Evolutionary conservation across 768 basidiomycete genomes (phyloP).

Genomic region (Suillus decipiens): DNA sequence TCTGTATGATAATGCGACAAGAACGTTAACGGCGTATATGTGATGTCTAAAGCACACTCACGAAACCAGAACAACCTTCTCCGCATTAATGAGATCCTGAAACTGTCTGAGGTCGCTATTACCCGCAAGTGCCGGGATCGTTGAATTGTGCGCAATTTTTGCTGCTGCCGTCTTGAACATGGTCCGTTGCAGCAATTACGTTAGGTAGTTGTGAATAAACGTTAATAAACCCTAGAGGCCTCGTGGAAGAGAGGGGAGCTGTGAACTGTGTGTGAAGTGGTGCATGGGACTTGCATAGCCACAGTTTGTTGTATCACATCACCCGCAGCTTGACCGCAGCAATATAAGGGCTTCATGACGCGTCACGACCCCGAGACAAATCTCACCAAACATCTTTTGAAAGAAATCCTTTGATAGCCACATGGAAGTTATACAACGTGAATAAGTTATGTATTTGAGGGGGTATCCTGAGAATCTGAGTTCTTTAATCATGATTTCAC

Average conservation of each 20-base stretch:
- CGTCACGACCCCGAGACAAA: neutral
- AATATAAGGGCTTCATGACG: neutral
- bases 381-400: neutral
- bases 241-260: neutral
- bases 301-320: neutral
- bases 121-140: slow-evolving; percentile 65
- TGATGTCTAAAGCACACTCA: slow-evolving; percentile 37
- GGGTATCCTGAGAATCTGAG: neutral
- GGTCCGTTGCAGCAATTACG: neutral
- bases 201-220: neutral
- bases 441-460: slow-evolving; percentile 2
- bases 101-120: slow-evolving; percentile 81
- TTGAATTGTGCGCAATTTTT: slow-evolving; percentile 88
- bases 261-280: neutral
- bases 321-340: neutral
- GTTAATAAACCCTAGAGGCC: neutral
- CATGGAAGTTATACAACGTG: slow-evolving; percentile 6
- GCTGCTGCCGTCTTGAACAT: slow-evolving; percentile 83
- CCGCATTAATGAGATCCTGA: slow-evolving; percentile 87
- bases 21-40: neutral
- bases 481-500: slow-evolving; percentile 6
- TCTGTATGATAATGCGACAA: slow-evolving; percentile 33
- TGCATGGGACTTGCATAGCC: slow-evolving; percentile 2
- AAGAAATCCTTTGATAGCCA: neutral
- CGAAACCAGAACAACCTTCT: slow-evolving; percentile 81